Base-by-base conservation (phyloP, 176 grass and related monocot genomes). In the Oryza punctata region DNA sequence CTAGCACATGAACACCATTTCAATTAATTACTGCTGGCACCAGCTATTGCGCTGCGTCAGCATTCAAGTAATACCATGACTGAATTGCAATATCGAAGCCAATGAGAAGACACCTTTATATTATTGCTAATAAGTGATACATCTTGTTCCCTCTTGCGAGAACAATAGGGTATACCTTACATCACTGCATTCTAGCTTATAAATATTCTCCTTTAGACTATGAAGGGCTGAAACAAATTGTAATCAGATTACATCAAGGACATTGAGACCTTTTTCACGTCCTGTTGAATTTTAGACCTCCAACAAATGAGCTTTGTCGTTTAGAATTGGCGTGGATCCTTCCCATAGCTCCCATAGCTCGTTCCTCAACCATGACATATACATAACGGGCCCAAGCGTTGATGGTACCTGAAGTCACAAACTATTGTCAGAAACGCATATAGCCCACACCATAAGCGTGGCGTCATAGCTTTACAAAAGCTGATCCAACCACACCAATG, bases 301-400 rank as follows among this genome's bases (percentile, higher is more conserved):
- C 85, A 94, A 47, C 71, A 90, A 86, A 94, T 88, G 93, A 84
- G 93, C 70, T 77, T 99, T 94, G 18, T 99, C 97, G 21, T 83
- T 94, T 47, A 81, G 76, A 79, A 90, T 85, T 50, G 75, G 71
- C 35, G 12, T 78, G 3, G 87, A 88, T 70, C 97, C 97, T 89
- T 96, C 91, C 97, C 97, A 96, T 40, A 94, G 50, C 79, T 99
- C 96, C 83, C 85, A 85, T 28, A 96, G 71, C 72, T 99, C 93
- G 78, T 99, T 94, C 85, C 89, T 89, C 81, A 87, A 82, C 93
- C 93, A 99, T 83, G 89, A 93, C 87, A 94, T 45, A 82, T 89
- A 99, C 76, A 96, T 79, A 10, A 99, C 89, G 29, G 97, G 97
- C 9, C 97, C 97, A 50, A 99, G 78, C 12, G 93, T 96, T 4